Evolutionary conservation across 257 asterid genomes (phyloP).

Genomic region (Jacaranda copaia): DNA sequence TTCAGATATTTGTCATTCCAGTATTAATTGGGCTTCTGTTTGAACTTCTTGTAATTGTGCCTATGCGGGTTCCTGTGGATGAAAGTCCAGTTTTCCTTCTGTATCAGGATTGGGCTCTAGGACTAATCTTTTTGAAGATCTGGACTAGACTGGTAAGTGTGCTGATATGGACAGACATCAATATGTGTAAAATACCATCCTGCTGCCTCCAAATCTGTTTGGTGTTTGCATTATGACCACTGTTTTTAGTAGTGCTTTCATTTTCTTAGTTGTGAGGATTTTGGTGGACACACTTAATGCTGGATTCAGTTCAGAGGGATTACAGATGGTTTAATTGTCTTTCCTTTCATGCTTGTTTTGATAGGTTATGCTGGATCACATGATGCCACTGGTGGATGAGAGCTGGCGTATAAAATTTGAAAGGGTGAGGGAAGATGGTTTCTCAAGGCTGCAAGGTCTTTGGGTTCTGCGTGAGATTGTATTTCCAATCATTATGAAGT

Average conservation of each 20-base stretch:
- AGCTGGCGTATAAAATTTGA: slow-evolving; percentile 93
- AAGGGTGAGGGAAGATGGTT: slow-evolving; percentile 92
- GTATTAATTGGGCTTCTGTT: slow-evolving; percentile 91
- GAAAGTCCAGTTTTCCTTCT: slow-evolving; percentile 97
- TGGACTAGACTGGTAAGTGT: slow-evolving; percentile 98
- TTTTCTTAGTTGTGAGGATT: background rate
- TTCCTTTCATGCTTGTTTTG: slow-evolving; percentile 20
- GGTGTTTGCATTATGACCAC: background rate
- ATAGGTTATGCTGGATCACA: slow-evolving; percentile 95
- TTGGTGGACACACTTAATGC: background rate
- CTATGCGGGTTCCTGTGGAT: slow-evolving; percentile 97
- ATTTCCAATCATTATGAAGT: slow-evolving; percentile 86
- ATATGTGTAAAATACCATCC: background rate
- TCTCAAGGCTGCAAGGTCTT: slow-evolving; percentile 92
- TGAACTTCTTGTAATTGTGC: slow-evolving; percentile 95
- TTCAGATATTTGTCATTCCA: slow-evolving; percentile 89
- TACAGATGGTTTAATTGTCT: background rate
- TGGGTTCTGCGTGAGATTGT: slow-evolving; percentile 94
- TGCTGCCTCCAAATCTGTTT: background rate
- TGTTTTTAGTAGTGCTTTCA: background rate
- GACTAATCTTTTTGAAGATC: slow-evolving; percentile 89
- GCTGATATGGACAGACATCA: background rate
- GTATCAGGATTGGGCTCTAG: slow-evolving; percentile 99
- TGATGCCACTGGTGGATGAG: slow-evolving; percentile 94
- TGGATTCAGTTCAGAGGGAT: no score